phyloP scores from a whole-genome alignment of 192 early-diverging fungal species.

The Coemansia sp. region DNA sequence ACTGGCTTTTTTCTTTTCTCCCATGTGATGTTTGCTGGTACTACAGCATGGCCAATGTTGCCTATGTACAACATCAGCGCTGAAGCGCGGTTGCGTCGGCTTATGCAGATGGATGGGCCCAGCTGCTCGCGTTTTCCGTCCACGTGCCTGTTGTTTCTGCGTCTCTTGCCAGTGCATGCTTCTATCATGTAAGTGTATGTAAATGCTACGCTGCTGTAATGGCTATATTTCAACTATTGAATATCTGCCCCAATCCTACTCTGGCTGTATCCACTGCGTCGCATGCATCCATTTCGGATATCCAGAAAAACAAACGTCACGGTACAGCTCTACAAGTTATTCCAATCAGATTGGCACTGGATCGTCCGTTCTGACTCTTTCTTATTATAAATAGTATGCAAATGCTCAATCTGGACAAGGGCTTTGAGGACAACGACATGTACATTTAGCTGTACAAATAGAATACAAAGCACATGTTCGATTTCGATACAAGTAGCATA shows the following conservation, averaged over 20 bases:
- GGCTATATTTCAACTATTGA: not conserved
- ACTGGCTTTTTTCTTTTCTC: not conserved
- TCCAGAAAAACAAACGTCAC: not conserved
- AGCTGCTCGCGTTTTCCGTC: not conserved
- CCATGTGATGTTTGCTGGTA: conserved; percentile 8
- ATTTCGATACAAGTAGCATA: not conserved
- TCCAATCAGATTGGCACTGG: not conserved
- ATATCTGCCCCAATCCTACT: not conserved
- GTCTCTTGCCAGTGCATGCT: not conserved
- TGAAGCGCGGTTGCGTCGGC: conserved; percentile 5
- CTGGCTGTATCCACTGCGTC: not conserved
- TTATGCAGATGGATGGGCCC: not conserved
- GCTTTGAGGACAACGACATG: not conserved
- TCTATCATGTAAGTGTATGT: not conserved
- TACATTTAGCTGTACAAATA: not conserved
- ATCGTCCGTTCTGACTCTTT: not conserved
- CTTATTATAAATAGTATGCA: not conserved
- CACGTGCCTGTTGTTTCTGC: conserved; percentile 4
- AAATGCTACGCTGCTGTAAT: not conserved
- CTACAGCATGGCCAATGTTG: not conserved
- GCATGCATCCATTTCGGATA: not conserved
- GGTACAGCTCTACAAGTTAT: not conserved
- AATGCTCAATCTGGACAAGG: not conserved
- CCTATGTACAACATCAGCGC: conserved; percentile 6
- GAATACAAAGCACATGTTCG: too few relatives aligned